These are phyloP conservation scores for Boletus reticuloceps DNA, from an alignment of 768 basidiomycete genomes.

Conservation along the genomic window DNA sequence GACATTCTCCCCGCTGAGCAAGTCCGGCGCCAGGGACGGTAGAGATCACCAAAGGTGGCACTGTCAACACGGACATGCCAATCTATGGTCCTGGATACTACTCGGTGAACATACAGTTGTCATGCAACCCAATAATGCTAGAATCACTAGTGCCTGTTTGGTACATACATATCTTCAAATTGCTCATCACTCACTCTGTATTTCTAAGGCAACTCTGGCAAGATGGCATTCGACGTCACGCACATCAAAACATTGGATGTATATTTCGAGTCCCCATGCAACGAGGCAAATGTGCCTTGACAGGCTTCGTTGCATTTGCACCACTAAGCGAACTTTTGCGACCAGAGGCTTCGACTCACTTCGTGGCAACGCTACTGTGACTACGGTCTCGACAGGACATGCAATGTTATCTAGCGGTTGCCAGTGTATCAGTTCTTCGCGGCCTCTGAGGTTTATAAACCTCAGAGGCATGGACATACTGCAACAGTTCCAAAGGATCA, in stretches of 20 bases:
- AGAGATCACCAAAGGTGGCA: too few relatives aligned
- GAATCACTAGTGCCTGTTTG: too few relatives aligned
- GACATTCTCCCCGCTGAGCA: too few relatives aligned
- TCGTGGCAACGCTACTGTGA: neutral
- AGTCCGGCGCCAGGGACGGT: too few relatives aligned
- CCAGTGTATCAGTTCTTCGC: neutral
- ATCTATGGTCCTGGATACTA: too few relatives aligned
- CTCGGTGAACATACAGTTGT: too few relatives aligned
- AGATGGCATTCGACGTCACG: neutral
- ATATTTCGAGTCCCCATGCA: neutral
- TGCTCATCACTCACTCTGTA: neutral
- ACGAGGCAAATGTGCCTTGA: neutral
- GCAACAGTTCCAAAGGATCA: neutral
- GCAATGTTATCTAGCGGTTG: neutral
- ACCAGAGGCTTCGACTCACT: neutral
- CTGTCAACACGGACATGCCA: too few relatives aligned
- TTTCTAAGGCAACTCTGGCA: neutral
- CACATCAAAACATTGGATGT: neutral
- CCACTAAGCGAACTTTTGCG: neutral
- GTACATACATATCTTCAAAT: too few relatives aligned
- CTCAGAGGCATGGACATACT: neutral
- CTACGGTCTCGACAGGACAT: neutral
- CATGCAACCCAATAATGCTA: too few relatives aligned
- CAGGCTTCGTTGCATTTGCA: neutral
- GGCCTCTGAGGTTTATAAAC: conserved; percentile 5